Evolutionary conservation across 1,284 basidiomycete genomes (phyloP), one percentile per base, ranked within the genome.

Genomic region (Apiotrichum veenhuisii): DNA sequence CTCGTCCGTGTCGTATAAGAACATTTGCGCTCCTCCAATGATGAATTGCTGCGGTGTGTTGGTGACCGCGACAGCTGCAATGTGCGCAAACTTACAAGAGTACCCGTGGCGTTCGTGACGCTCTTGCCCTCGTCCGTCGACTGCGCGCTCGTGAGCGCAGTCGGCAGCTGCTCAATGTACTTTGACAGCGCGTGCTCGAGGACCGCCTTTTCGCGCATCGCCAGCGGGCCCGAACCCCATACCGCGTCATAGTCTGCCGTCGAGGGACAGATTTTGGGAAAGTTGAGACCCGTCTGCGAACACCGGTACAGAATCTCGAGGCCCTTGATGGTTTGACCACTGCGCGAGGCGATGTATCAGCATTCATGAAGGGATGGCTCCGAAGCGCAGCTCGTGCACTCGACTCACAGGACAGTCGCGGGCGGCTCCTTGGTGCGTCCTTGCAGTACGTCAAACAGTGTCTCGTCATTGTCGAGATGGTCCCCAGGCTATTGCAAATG

Each of bases 31-130:
- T 1, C 40, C 53, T 14, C 55, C 52, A 7, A 62, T 27, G 37
- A 60, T 42, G 22, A 57, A 61, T 25, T 62, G 58, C 63, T 62
- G 36, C 12, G 20, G 53, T 36, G 36, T 55, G 50, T 36, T 27
- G 54, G 30, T 55, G 5, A 30, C 7, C 30, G 12, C 30, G 30
- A 5, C 5, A 30, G 30, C 12, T 30, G 5, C 50, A 30, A n/a
- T 33, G n/a, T 7, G 8, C 11, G 22, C 9, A 11, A n/a, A 33
- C 51, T 34, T 17, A 54, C 52, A 22, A 54, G 36, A 14, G 37
- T 37, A 7, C 33, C 52, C 3, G 52, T 38, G 10, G 22, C 36
- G 14, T 26, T 42, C 12, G 54, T 34, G 18, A 49, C 33, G 25
- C 20, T 36, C 20, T 50, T 55, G 26, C 47, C 33, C 22, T 8